A percentile compares a stretch with the other conserved stretches of the same genome.
Evolutionary conservation across 2,329 filamentous ascomycete genomes (phyloP).

Genomic region (Colletotrichum lini): DNA sequence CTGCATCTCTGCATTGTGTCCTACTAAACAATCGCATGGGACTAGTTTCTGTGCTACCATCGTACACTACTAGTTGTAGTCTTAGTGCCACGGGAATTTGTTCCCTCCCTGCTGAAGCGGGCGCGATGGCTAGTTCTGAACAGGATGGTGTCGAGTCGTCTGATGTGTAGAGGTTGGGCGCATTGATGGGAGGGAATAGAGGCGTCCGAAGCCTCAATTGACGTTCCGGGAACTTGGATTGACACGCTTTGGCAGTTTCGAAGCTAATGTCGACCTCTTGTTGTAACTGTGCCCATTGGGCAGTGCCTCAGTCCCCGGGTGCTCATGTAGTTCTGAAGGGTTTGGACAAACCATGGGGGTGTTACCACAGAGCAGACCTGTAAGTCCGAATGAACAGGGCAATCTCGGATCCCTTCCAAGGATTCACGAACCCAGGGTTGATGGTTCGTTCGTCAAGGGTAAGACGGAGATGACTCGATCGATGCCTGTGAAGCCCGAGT

Average conservation of each 20-base stretch:
- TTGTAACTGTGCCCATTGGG: background rate
- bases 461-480: background rate
- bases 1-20: background rate
- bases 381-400: background rate
- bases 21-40: background rate
- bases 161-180: background rate
- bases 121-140: background rate
- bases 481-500: slow-evolving; percentile 16
- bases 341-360: background rate
- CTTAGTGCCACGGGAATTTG: background rate
- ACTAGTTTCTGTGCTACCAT: background rate
- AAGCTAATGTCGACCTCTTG: background rate
- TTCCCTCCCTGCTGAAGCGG: background rate
- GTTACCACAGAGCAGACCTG: background rate
- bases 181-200: background rate
- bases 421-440: background rate
- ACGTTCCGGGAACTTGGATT: background rate
- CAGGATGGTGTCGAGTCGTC: background rate
- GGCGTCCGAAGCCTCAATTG: background rate
- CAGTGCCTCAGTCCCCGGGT: background rate
- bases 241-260: slow-evolving; percentile 1
- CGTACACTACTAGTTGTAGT: background rate
- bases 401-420: background rate
- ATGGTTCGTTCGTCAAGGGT: background rate
- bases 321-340: background rate